Conservation (phyloP, 192 early-diverging fungal genomes). For the Jimgerdemannia flammicorona region DNA sequence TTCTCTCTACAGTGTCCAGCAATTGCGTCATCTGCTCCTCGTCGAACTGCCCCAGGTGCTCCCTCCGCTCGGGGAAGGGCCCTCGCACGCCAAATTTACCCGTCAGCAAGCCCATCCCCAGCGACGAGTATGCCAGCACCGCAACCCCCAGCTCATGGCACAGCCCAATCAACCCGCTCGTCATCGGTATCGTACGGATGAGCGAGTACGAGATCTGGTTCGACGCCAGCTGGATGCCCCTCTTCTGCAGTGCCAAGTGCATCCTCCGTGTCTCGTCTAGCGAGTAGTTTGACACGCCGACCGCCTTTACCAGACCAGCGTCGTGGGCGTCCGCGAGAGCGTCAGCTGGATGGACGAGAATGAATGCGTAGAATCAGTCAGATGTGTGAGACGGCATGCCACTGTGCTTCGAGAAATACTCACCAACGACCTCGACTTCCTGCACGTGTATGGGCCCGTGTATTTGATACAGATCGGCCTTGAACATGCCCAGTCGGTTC, state of each 20-base stretch:
- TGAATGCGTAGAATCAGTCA: neutral
- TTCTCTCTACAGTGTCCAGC: neutral
- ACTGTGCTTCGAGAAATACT: neutral
- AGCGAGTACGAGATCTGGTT: constrained; percentile 49
- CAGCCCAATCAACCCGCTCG: constrained; percentile 57
- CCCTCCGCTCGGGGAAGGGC: neutral
- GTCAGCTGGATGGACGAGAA: constrained; percentile 23
- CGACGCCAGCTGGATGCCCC: constrained; percentile 39
- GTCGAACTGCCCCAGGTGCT: neutral
- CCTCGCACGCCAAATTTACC: constrained; percentile 5
- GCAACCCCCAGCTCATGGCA: constrained; percentile 73
- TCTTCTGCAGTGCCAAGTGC: constrained; percentile 40
- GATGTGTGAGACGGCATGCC: neutral
- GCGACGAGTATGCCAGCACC: constrained; percentile 67
- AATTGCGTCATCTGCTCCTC: neutral
- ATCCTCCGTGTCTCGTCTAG: constrained; percentile 34
- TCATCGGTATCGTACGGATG: constrained; percentile 61
- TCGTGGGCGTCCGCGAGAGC: constrained; percentile 43
- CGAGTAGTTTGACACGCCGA: constrained; percentile 50
- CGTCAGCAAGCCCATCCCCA: constrained; percentile 43
- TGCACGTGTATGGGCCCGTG: constrained; percentile 45
- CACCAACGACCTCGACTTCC: constrained; percentile 43
- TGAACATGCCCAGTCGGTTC: constrained; percentile 37
- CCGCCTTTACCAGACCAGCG: constrained; percentile 39
- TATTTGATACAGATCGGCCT: constrained; percentile 46